Evolutionary conservation across 1,139 yeast genomes (phyloP).

Genomic region (Pneumocystis wakefieldiae): DNA sequence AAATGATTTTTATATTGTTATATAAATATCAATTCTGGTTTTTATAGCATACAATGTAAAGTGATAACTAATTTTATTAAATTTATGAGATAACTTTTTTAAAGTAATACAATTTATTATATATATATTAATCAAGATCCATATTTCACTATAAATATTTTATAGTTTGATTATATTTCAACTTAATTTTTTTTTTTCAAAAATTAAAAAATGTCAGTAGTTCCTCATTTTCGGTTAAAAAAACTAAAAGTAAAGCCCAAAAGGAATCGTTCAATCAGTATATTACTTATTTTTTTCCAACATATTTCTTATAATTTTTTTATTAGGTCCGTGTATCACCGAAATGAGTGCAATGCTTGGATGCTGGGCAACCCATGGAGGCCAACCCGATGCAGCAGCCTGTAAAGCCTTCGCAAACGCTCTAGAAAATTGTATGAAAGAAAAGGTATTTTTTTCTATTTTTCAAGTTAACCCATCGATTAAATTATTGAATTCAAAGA

Average conservation of each 20-base stretch:
- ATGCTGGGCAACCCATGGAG: constrained; percentile 13
- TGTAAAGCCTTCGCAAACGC: constrained; percentile 10
- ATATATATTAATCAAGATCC: background rate
- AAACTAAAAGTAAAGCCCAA: background rate
- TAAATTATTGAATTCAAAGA: background rate
- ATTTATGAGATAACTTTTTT: background rate
- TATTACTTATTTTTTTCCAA: background rate
- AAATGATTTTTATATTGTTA: background rate
- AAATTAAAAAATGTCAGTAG: background rate
- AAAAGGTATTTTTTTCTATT: constrained; percentile 1
- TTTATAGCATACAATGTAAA: background rate
- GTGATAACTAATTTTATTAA: background rate
- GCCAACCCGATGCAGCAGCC: constrained; percentile 8
- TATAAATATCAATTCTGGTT: background rate
- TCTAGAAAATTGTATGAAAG: constrained; percentile 11
- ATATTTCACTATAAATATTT: background rate
- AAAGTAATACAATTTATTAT: background rate
- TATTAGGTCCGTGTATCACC: constrained; percentile 10
- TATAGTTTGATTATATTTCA: background rate
- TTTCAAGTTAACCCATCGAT: background rate
- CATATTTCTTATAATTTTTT: background rate
- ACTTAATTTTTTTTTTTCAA: background rate
- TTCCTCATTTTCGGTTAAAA: background rate
- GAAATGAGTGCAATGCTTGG: constrained; percentile 13
- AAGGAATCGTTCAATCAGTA: background rate